Percentiles rank a stretch among this genome's conserved stretches.
These are phyloP conservation scores for Microcera coccophila DNA, from an alignment of 2,329 filamentous ascomycete genomes.

Conservation along the genomic window DNA sequence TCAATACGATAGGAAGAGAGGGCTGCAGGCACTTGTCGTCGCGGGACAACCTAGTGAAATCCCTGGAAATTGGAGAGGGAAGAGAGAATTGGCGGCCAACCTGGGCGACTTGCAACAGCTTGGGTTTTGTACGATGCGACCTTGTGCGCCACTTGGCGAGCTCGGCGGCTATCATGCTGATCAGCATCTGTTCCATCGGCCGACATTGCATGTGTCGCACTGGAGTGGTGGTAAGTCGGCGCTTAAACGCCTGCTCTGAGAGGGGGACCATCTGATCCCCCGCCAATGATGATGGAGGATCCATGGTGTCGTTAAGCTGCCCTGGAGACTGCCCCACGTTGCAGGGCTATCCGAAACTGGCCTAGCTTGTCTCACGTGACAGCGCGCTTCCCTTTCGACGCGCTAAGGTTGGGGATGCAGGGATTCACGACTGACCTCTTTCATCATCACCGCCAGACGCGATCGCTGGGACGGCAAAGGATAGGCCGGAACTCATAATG, in stretches of 20 bases:
- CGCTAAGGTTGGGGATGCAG: slow-evolving; percentile 12
- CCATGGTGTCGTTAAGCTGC: slow-evolving; percentile 24
- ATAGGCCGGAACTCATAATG: slow-evolving; percentile 17
- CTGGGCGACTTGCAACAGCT: slow-evolving; percentile 16
- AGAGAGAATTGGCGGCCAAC: slow-evolving; percentile 3
- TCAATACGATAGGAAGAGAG: neutral
- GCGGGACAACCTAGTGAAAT: slow-evolving; percentile 3
- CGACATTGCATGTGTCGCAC: slow-evolving; percentile 23
- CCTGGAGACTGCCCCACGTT: slow-evolving; percentile 13
- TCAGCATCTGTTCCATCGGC: slow-evolving; percentile 20
- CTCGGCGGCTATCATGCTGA: slow-evolving; percentile 14
- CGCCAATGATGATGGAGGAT: slow-evolving; percentile 21
- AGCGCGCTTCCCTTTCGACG: slow-evolving; percentile 19
- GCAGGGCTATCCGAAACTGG: too few species aligned
- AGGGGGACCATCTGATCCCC: slow-evolving; percentile 20
- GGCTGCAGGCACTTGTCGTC: slow-evolving; percentile 9
- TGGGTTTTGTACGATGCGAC: slow-evolving; percentile 24
- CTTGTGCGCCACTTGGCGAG: slow-evolving; percentile 20
- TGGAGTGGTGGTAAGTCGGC: slow-evolving; percentile 26
- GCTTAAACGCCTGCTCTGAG: slow-evolving; percentile 27
- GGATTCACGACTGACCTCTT: slow-evolving; percentile 4
- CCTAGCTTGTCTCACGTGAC: slow-evolving; percentile 20
- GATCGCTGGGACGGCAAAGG: slow-evolving; percentile 10
- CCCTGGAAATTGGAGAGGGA: slow-evolving; percentile 1
- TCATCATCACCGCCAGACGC: slow-evolving; percentile 12